Evolutionary conservation across 768 basidiomycete species (phyloP).

Genomic region (Clitopilus passeckerianus): DNA sequence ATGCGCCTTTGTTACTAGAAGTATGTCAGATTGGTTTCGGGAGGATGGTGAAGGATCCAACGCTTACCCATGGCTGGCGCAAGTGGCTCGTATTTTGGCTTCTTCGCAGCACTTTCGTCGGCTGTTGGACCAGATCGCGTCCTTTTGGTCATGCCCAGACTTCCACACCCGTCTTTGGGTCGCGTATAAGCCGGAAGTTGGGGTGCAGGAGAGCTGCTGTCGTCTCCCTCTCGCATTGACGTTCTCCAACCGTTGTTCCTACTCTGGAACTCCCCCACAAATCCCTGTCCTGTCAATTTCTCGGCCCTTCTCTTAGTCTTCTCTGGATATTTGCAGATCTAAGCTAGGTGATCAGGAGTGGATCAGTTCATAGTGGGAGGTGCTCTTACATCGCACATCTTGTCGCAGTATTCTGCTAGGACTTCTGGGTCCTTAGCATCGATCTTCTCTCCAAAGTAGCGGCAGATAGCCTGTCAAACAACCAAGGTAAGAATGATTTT

Average conservation of each 20-base stretch:
- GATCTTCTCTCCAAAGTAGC: conserved; percentile 74
- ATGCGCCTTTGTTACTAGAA: not conserved
- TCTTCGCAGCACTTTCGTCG: not conserved
- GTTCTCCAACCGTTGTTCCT: not conserved
- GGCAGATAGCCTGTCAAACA: conserved; percentile 57
- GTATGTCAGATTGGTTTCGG: not conserved
- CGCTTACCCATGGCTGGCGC: not conserved
- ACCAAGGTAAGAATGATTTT: not conserved
- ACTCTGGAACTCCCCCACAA: not conserved
- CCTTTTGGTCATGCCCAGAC: not conserved
- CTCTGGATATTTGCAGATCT: conserved; percentile 80
- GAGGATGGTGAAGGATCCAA: not conserved
- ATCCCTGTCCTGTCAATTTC: conserved; percentile 13
- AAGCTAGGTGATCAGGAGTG: not conserved
- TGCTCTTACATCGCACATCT: conserved; percentile 74
- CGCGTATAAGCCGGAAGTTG: not conserved
- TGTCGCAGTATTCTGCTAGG: conserved; percentile 52
- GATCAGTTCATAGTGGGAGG: not conserved
- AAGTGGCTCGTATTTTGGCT: not conserved
- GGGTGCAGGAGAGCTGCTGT: not conserved
- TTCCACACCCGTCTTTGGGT: not conserved
- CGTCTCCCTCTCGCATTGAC: conserved; percentile 1
- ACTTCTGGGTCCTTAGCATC: conserved; percentile 39
- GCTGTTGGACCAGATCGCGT: not conserved
- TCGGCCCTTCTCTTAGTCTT: conserved; percentile 47